phyloP scores from a whole-genome alignment of 257 asterid genomes.

The Datura wrightii region DNA sequence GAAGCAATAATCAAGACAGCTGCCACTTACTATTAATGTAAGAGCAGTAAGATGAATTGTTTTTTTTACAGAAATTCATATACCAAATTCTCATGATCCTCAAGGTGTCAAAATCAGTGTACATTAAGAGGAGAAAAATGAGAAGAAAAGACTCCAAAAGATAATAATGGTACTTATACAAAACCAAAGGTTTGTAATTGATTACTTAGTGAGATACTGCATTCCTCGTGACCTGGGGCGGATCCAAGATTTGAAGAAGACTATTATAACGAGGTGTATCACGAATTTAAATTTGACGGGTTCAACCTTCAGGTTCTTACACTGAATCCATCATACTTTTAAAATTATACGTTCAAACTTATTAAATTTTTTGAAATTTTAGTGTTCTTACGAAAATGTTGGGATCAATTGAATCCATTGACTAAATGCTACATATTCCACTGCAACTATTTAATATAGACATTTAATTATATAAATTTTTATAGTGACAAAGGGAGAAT shows the following conservation, averaged over 20 bases:
- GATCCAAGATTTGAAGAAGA: neutral
- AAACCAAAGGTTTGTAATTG: neutral
- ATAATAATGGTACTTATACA: neutral
- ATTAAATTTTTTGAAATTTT: neutral
- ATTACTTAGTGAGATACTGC: conserved; percentile 5
- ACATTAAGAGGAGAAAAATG: conserved; percentile 7
- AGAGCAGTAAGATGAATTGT: neutral
- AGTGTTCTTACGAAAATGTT: neutral
- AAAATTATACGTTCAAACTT: neutral
- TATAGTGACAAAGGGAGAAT: neutral
- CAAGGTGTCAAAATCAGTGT: neutral
- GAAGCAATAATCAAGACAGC: conserved; percentile 19
- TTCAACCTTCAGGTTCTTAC: neutral
- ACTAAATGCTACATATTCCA: neutral
- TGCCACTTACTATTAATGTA: neutral
- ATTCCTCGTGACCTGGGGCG: neutral
- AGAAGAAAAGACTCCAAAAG: neutral
- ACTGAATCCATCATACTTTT: neutral
- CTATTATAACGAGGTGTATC: neutral
- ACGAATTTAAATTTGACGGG: neutral
- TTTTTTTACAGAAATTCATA: neutral
- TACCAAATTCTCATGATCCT: neutral
- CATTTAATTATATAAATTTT: neutral
- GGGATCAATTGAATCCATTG: neutral
- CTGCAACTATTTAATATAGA: neutral